phyloP scores from a whole-genome alignment of 2,329 filamentous ascomycete species.

The Ceratocystis smalleyi region DNA sequence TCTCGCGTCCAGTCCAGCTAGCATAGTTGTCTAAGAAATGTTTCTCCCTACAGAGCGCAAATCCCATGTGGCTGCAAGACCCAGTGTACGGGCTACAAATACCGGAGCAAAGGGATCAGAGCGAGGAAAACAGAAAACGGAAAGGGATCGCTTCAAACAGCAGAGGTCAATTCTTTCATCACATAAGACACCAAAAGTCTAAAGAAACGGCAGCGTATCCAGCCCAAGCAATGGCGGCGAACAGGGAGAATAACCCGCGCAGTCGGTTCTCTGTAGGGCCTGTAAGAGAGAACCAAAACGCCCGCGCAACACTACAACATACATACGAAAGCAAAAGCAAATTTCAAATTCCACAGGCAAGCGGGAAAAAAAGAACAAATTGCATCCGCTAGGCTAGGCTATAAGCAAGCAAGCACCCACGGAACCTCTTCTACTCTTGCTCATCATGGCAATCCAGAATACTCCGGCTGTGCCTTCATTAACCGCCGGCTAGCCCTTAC shows the following conservation, averaged over 20 bases:
- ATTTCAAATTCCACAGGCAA: background rate
- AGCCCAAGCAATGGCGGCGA: background rate
- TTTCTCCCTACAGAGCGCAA: background rate
- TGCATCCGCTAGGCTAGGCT: background rate
- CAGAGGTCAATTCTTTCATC: background rate
- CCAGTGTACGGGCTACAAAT: background rate
- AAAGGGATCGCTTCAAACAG: background rate
- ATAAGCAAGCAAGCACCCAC: background rate
- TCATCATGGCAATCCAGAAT: background rate
- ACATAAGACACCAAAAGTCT: background rate
- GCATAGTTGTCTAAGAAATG: background rate
- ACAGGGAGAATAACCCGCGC: too few species aligned
- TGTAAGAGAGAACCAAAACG: too few species aligned
- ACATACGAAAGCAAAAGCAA: background rate
- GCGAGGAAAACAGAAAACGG: background rate
- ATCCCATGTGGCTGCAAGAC: conserved; percentile 5
- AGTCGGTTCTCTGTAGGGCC: too few species aligned
- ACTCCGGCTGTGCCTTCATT: background rate
- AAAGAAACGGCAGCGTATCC: background rate
- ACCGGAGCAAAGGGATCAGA: background rate
- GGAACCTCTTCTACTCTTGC: background rate
- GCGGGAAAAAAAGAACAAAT: background rate
- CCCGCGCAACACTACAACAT: background rate
- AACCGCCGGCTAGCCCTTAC: background rate
- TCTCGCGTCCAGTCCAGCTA: background rate